Base-by-base conservation (phyloP, 208 protist genomes). In the Endotrypanum monterogeii region DNA sequence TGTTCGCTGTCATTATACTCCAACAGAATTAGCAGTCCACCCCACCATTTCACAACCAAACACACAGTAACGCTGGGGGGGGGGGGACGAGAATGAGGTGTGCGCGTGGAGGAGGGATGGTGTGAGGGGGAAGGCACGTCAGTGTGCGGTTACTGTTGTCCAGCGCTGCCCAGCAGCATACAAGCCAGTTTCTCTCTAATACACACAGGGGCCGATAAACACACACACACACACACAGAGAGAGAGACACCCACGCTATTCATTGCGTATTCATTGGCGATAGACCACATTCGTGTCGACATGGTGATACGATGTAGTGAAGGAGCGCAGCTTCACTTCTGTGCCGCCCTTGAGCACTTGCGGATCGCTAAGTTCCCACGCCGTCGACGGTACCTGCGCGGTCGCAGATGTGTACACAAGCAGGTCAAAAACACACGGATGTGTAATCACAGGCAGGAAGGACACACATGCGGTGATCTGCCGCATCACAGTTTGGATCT, bases 381-480 rank as follows among this genome's bases (percentile, higher is more conserved):
- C 81, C 20, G 83, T 71, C 7, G 90, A 75, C 30, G 98, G 97
- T 12, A 97, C 85, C 35, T 71, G 55, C 35, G 88, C 83, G 60
- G 94, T 84, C 18, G 85, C 89, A 28, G 92, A 86, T 0, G 97
- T 97, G 87, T 99, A 99, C 14, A 99, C 86, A 4, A 99, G 83
- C 32, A 99, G 57, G 76, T 99, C 98, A 84, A 99, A 99, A 35
- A 87, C 88, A 56, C 87, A 96, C 6, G 79, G 75, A 65, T 69
- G 30, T 72, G 96, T 70, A 4, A 99, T 76, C 6, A 99, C 62
- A 41, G 99, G 99, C 51, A 99, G 86, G 73, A 99, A 99, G 9
- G 98, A 98, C 1, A 99, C 95, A 56, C 88, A 98, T 5, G 98
- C 87, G 12, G 98, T 99, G 75, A 99, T 99, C 80, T 99, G 99